Evolutionary conservation across 2,329 filamentous ascomycete species (phyloP).

Genomic region (Botryotinia narcissicola): DNA sequence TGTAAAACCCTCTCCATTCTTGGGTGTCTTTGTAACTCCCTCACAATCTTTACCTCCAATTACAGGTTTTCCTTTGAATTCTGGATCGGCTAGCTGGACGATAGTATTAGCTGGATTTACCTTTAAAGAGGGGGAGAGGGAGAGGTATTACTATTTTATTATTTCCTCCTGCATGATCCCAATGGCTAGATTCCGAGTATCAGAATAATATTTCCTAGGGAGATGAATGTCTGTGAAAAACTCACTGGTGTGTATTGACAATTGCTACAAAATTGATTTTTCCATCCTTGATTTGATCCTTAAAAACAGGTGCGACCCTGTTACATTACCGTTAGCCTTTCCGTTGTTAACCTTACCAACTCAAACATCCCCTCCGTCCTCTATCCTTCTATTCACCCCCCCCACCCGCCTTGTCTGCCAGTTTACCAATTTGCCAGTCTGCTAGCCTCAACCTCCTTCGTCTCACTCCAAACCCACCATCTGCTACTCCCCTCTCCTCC

Average conservation of each 20-base stretch:
- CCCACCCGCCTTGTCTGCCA: not conserved
- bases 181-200: constrained; percentile 60
- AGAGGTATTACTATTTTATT: constrained; percentile 61
- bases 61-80: constrained; percentile 54
- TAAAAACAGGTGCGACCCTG: constrained; percentile 63
- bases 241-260: constrained; percentile 96
- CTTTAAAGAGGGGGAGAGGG: not conserved
- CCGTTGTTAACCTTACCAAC: not conserved
- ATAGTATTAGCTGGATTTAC: not conserved
- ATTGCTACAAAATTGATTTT: constrained; percentile 83
- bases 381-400: not conserved
- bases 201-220: constrained; percentile 5
- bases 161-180: constrained; percentile 94
- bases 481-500: not conserved
- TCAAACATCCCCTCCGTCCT: not conserved
- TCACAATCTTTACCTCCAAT: constrained; percentile 87
- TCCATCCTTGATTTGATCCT: constrained; percentile 67
- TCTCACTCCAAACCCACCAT: too few species aligned
- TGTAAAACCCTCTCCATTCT: constrained; percentile 73
- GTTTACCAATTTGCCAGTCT: constrained; percentile 9
- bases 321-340: not conserved
- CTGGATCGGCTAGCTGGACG: constrained; percentile 29
- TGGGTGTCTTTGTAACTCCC: constrained; percentile 73
- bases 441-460: too few species aligned
- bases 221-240: constrained; percentile 19